phyloP scores from a whole-genome alignment of 148 eudicot genomes.

The Spergularia bocconei region DNA sequence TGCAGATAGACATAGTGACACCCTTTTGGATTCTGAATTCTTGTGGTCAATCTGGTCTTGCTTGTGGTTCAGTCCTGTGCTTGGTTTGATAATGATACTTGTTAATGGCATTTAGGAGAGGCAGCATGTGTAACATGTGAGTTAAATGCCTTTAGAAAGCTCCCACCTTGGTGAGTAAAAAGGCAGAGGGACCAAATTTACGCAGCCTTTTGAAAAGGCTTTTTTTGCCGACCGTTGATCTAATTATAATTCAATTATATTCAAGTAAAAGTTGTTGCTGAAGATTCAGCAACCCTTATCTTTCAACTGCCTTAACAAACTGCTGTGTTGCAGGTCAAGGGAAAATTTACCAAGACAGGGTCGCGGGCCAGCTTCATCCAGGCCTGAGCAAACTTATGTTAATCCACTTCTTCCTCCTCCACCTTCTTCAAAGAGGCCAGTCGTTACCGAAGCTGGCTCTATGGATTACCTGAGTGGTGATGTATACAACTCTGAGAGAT shows the following conservation, averaged over 20 bases:
- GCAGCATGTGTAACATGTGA: background rate
- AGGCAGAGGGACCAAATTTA: background rate
- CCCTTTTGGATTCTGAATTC: background rate
- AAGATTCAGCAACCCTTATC: background rate
- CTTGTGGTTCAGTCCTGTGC: background rate
- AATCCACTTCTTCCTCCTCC: constrained; percentile 79
- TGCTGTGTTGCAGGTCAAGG: constrained; percentile 55
- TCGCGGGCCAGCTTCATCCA: constrained; percentile 27
- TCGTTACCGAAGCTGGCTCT: constrained; percentile 29
- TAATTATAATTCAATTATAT: background rate
- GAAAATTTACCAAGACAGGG: constrained; percentile 54
- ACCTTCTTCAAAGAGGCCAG: constrained; percentile 61
- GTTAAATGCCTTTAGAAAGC: background rate
- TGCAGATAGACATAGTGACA: background rate
- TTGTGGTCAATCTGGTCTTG: background rate
- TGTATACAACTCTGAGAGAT: constrained; percentile 37
- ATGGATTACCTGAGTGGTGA: constrained; percentile 77
- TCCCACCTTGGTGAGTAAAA: background rate
- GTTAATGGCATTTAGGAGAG: background rate
- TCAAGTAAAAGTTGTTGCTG: background rate
- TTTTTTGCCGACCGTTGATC: too few species aligned
- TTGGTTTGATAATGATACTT: background rate
- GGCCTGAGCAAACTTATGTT: constrained; percentile 31
- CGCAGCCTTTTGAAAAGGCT: background rate
- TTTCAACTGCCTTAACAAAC: constrained; percentile 6